Conservation (phyloP, 805 yeast genomes). For the Sungouiozyma ichnusensis region DNA sequence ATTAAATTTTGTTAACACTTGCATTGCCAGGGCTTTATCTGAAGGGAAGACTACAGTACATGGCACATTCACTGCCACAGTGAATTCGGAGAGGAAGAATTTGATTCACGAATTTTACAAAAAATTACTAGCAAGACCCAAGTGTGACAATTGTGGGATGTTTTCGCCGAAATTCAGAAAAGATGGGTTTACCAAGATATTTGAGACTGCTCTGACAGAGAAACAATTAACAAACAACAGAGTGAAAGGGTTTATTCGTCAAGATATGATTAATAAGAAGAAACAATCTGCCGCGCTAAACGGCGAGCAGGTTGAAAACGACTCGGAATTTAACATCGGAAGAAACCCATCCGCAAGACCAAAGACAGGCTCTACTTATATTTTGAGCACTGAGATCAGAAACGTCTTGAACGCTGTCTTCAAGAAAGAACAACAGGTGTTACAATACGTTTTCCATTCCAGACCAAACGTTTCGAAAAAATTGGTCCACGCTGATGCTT, state of each 20-base stretch:
- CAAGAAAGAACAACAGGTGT: conserved; percentile 54
- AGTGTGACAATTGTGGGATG: conserved; percentile 95
- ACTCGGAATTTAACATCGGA: conserved; percentile 26
- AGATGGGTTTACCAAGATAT: conserved; percentile 88
- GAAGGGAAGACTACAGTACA: conserved; percentile 59
- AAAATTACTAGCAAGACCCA: conserved; percentile 61
- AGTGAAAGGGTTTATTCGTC: conserved; percentile 67
- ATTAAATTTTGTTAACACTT: conserved; percentile 56
- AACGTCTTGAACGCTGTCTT: conserved; percentile 69
- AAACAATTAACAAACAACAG: conserved; percentile 75
- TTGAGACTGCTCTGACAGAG: conserved; percentile 75
- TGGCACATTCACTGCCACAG: conserved; percentile 76
- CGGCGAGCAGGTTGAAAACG: conserved; percentile 17
- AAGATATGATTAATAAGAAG: conserved; percentile 48
- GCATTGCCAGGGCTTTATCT: conserved; percentile 61
- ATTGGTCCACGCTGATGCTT: conserved; percentile 59
- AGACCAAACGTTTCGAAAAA: conserved; percentile 48
- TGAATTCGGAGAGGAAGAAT: conserved; percentile 75
- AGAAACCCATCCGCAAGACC: conserved; percentile 44
- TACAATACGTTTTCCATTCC: conserved; percentile 70
- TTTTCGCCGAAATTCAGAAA: conserved; percentile 88
- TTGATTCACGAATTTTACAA: conserved; percentile 66
- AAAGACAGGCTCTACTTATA: conserved; percentile 70
- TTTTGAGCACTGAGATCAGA: conserved; percentile 78
- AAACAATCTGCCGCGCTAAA: conserved; percentile 23